These are phyloP conservation scores for Tympanopsis confertula DNA, from an alignment of 2,329 filamentous ascomycete genomes.

Conservation along the genomic window DNA sequence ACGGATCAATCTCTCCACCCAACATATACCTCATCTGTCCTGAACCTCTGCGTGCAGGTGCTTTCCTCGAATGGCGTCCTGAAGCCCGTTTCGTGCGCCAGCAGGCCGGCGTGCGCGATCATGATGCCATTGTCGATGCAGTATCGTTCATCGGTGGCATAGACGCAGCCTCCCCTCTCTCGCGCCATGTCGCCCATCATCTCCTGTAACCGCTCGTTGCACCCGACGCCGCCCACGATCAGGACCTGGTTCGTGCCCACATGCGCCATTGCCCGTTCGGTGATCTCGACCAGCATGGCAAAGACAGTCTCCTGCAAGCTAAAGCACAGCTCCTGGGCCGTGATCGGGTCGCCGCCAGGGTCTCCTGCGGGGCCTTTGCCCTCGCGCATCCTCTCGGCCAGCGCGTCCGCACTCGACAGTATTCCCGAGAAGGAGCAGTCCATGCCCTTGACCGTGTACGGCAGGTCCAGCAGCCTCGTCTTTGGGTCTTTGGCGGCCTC, in stretches of 20 bases:
- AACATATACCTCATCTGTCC: slow-evolving; percentile 71
- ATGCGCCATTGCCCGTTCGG: slow-evolving; percentile 95
- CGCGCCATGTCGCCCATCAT: slow-evolving; percentile 97
- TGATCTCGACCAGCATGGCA: slow-evolving; percentile 97
- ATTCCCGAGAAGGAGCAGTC: slow-evolving; percentile 95
- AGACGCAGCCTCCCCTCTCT: slow-evolving; percentile 80
- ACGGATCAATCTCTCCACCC: slow-evolving; percentile 66
- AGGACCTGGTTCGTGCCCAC: slow-evolving; percentile 83
- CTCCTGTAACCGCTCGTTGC: slow-evolving; percentile 84
- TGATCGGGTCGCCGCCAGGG: slow-evolving; percentile 44
- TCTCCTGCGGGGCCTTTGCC: slow-evolving; percentile 2
- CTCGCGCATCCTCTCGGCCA: slow-evolving; percentile 51
- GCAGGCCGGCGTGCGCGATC: slow-evolving; percentile 90
- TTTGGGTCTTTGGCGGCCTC: slow-evolving; percentile 20
- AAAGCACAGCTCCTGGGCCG: slow-evolving; percentile 81
- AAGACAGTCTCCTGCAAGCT: slow-evolving; percentile 90
- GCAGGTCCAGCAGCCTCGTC: slow-evolving; percentile 72
- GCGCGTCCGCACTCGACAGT: slow-evolving; percentile 67
- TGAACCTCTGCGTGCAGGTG: slow-evolving; percentile 73
- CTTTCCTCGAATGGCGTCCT: slow-evolving; percentile 67
- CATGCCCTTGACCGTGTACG: slow-evolving; percentile 97
- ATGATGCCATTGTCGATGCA: slow-evolving; percentile 99
- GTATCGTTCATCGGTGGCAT: slow-evolving; percentile 90
- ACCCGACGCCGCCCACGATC: slow-evolving; percentile 90
- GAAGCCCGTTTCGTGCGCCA: slow-evolving; percentile 76